A percentile compares a stretch with the other conserved stretches of the same genome.
Conservation (phyloP, 352 stramenopile species). For the Phytophthora hybrid region DNA sequence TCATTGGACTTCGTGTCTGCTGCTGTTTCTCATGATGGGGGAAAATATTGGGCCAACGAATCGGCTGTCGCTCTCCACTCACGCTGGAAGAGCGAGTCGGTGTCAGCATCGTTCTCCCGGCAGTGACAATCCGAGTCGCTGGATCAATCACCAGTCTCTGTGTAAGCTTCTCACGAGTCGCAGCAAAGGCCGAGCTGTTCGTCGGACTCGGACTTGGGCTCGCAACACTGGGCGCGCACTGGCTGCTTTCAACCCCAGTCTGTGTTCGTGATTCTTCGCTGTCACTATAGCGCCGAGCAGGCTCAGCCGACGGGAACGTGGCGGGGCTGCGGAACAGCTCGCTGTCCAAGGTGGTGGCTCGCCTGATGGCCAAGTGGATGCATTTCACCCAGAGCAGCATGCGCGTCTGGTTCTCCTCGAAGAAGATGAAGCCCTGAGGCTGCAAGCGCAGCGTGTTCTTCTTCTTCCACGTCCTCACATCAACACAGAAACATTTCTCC, state of each 20-base stretch:
- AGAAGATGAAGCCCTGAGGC: slow-evolving; percentile 77
- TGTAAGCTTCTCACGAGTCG: slow-evolving; percentile 38
- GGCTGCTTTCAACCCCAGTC: slow-evolving; percentile 8
- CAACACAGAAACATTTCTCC: slow-evolving; percentile 82
- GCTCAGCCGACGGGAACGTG: slow-evolving; percentile 25
- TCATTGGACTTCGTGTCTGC: slow-evolving; percentile 43
- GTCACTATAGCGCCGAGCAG: slow-evolving; percentile 24
- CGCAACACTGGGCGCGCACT: slow-evolving; percentile 13
- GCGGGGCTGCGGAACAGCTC: slow-evolving; percentile 48
- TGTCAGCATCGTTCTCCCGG: slow-evolving; percentile 35
- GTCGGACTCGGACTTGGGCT: slow-evolving; percentile 23
- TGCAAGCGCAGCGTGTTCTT: slow-evolving; percentile 63
- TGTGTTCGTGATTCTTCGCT: slow-evolving; percentile 30
- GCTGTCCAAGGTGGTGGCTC: slow-evolving; percentile 46
- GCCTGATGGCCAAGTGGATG: slow-evolving; percentile 75
- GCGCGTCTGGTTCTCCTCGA: slow-evolving; percentile 69
- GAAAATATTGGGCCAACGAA: slow-evolving; percentile 50
- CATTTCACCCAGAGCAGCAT: slow-evolving; percentile 84
- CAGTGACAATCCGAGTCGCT: slow-evolving; percentile 22
- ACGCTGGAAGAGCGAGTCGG: slow-evolving; percentile 30
- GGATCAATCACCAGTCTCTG: slow-evolving; percentile 48
- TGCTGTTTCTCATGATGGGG: slow-evolving; percentile 42
- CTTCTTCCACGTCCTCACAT: slow-evolving; percentile 79
- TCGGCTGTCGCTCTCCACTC: slow-evolving; percentile 29
- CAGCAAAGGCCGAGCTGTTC: slow-evolving; percentile 20